Evolutionary conservation across 306 rosid species (phyloP).

Genomic region (Pterocarpus macrocarpus): DNA sequence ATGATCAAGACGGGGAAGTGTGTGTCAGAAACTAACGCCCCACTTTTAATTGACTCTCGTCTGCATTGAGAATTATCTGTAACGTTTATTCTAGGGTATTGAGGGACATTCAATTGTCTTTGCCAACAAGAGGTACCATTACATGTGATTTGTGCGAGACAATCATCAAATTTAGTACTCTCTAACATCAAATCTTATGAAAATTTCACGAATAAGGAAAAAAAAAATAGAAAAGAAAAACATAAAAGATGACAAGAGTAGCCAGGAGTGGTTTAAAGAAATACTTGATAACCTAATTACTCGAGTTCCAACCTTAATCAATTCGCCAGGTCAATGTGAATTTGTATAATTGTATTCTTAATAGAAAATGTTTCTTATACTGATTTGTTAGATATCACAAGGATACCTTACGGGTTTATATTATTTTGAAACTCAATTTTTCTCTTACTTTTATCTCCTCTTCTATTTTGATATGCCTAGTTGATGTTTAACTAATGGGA

Average conservation of each 20-base stretch:
- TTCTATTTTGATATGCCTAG: too few relatives aligned
- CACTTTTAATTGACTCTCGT: conserved; percentile 31
- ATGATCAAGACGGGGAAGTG: conserved; percentile 31
- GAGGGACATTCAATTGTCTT: conserved; percentile 47
- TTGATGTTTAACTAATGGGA: too few relatives aligned
- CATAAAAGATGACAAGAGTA: not conserved
- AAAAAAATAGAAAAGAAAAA: not conserved
- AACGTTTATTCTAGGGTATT: not conserved
- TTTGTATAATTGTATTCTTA: too few relatives aligned
- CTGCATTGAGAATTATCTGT: conserved; percentile 25
- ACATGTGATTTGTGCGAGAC: conserved; percentile 43
- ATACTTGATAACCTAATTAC: not conserved
- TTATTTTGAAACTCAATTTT: too few relatives aligned
- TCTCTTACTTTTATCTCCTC: too few relatives aligned
- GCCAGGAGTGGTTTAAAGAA: not conserved
- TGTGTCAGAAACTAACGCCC: conserved; percentile 42
- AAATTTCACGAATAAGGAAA: not conserved
- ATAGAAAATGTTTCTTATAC: too few relatives aligned
- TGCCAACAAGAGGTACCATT: conserved; percentile 16
- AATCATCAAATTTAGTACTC: conserved; percentile 39
- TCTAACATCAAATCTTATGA: not conserved
- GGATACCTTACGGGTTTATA: too few relatives aligned
- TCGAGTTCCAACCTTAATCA: too few relatives aligned
- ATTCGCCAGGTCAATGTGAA: too few relatives aligned
- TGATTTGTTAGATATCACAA: too few relatives aligned